Conservation (phyloP, 1,284 basidiomycete genomes). For the Cryptococcus wingfieldii region DNA sequence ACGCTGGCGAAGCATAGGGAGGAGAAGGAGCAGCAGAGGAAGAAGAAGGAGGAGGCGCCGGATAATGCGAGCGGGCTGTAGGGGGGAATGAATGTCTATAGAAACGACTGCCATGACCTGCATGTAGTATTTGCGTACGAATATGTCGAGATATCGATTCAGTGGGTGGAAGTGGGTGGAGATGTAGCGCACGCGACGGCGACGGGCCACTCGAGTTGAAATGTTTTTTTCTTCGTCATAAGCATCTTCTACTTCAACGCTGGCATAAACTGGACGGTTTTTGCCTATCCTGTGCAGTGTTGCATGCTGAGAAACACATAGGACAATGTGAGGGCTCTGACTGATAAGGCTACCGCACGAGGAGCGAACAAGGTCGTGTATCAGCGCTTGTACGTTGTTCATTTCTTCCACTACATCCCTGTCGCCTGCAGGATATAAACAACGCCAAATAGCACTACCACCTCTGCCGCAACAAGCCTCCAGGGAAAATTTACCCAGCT, state of each 20-base stretch:
- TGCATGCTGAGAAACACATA: no score
- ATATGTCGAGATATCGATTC: not conserved
- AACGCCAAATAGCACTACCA: constrained; percentile 11
- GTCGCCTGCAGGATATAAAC: constrained; percentile 23
- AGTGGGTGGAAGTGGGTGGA: no score
- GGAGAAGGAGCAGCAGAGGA: not conserved
- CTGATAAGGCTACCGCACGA: no score
- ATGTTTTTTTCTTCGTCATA: no score
- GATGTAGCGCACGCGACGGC: no score
- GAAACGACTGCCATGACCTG: not conserved
- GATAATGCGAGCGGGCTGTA: not conserved
- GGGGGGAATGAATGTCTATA: not conserved
- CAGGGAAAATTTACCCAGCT: constrained; percentile 16
- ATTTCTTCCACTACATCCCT: constrained; percentile 8
- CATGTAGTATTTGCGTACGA: not conserved
- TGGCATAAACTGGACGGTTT: no score
- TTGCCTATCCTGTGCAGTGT: no score
- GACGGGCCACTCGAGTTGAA: no score
- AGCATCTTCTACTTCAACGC: no score
- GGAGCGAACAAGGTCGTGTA: no score
- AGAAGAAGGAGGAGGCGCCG: not conserved
- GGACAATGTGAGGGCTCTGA: no score
- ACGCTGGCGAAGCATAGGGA: not conserved
- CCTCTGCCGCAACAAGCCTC: constrained; percentile 15
- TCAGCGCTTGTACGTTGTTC: no score